Conservation (phyloP, 208 protist species). For the Trypanosoma platydactyli region DNA sequence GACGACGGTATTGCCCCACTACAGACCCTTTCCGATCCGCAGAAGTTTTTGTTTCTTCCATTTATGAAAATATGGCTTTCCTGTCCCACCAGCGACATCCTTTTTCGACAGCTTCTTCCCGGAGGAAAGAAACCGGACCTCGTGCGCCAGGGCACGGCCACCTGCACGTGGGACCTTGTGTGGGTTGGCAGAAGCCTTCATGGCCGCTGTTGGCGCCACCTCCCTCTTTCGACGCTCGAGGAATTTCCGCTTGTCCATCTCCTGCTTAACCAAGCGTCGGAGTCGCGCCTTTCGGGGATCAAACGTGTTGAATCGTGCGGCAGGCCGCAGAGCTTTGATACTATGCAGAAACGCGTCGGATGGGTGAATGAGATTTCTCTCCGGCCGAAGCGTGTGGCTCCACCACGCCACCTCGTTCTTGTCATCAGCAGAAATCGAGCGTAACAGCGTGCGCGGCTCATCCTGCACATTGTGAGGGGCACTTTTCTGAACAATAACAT, state of each 20-base stretch:
- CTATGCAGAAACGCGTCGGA: slow-evolving; percentile 68
- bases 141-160: slow-evolving; percentile 44
- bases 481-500: slow-evolving; percentile 68
- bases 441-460: slow-evolving; percentile 37
- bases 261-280: slow-evolving; percentile 69
- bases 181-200: slow-evolving; percentile 71
- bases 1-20: slow-evolving; percentile 1
- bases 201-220: slow-evolving; percentile 73
- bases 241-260: slow-evolving; percentile 55
- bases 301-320: slow-evolving; percentile 77
- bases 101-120: slow-evolving; percentile 40
- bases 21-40: slow-evolving; percentile 70
- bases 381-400: slow-evolving; percentile 61
- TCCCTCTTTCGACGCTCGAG: slow-evolving; percentile 54
- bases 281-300: slow-evolving; percentile 70
- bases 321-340: slow-evolving; percentile 74
- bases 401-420: slow-evolving; percentile 69
- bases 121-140: slow-evolving; percentile 58
- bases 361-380: slow-evolving; percentile 71
- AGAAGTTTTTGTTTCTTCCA: slow-evolving; percentile 63
- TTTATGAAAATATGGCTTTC: slow-evolving; percentile 54
- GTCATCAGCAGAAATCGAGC: slow-evolving; percentile 69
- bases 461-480: slow-evolving; percentile 44
- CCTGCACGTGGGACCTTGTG: slow-evolving; percentile 73
- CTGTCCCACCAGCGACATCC: slow-evolving; percentile 15